phyloP scores from a whole-genome alignment of 306 rosid species.

The Luffa acutangula region DNA sequence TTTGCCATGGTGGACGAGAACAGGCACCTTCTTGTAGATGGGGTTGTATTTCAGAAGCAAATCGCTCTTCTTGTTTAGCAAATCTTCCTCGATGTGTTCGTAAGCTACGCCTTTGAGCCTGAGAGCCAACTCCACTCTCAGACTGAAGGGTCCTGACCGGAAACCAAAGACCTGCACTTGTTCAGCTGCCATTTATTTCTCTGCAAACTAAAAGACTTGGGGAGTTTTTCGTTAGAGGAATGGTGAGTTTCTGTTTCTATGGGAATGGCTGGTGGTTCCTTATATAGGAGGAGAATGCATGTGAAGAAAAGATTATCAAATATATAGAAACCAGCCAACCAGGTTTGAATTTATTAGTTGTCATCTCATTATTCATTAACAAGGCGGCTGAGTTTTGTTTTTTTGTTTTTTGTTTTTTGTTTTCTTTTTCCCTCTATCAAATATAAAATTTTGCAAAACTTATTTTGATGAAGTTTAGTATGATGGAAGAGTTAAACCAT shows the following conservation, averaged over 20 bases:
- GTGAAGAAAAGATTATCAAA: neutral
- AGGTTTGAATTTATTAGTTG: too few relatives aligned
- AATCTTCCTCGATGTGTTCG: constrained; percentile 24
- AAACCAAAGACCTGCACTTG: neutral
- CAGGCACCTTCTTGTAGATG: constrained; percentile 38
- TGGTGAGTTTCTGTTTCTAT: neutral
- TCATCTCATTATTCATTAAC: too few relatives aligned
- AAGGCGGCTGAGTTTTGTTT: too few relatives aligned
- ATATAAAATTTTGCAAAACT: too few relatives aligned
- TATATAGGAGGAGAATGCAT: neutral
- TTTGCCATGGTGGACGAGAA: constrained; percentile 35
- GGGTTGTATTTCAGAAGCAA: constrained; percentile 44
- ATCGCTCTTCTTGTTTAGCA: constrained; percentile 23
- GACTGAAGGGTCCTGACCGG: constrained; percentile 23
- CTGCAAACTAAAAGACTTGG: neutral
- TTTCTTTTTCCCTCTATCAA: too few relatives aligned
- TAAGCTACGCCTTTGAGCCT: constrained; percentile 43
- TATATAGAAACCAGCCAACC: too few relatives aligned
- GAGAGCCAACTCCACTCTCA: constrained; percentile 38
- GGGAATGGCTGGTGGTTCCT: neutral
- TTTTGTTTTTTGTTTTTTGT: too few relatives aligned
- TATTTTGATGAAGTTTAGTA: too few relatives aligned
- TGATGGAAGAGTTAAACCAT: too few relatives aligned
- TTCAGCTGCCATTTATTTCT: neutral
- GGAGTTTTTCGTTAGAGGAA: neutral